phyloP scores from a whole-genome alignment of 2,329 filamentous ascomycete species.

The Cytospora chrysosperma region DNA sequence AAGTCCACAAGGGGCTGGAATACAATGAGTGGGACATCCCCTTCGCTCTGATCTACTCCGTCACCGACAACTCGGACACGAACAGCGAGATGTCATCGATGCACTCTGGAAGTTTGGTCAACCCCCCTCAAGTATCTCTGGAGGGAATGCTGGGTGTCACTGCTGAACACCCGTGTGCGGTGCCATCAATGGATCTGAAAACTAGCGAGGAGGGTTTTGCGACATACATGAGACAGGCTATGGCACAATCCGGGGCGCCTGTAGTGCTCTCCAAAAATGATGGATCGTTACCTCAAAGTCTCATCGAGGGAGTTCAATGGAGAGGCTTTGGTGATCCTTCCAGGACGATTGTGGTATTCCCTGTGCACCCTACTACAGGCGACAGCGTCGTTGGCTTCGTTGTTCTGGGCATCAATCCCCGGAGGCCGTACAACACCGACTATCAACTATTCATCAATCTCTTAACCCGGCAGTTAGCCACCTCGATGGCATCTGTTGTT shows the following conservation, averaged over 20 bases:
- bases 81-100: constrained; percentile 73
- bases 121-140: constrained; percentile 63
- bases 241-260: constrained; percentile 62
- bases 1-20: constrained; percentile 67
- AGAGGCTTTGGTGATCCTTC: constrained; percentile 71
- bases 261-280: constrained; percentile 67
- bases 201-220: constrained; percentile 71
- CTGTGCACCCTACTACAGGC: constrained; percentile 72
- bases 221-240: constrained; percentile 72
- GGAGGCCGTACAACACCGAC: constrained; percentile 76
- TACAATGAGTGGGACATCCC: constrained; percentile 75
- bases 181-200: constrained; percentile 65
- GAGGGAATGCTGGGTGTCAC: constrained; percentile 72
- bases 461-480: constrained; percentile 72
- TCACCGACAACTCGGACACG: constrained; percentile 65
- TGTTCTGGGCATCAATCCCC: constrained; percentile 74
- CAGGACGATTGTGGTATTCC: constrained; percentile 70
- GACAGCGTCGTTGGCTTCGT: constrained; percentile 76
- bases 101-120: constrained; percentile 63
- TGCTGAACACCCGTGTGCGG: constrained; percentile 59
- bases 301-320: constrained; percentile 68
- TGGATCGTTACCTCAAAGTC: constrained; percentile 60
- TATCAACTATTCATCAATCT: constrained; percentile 77
- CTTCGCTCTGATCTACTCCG: constrained; percentile 75
- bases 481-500: constrained; percentile 77